Conservation (phyloP, 495 filamentous ascomycete species). For the Alectoria sarmentosa region DNA sequence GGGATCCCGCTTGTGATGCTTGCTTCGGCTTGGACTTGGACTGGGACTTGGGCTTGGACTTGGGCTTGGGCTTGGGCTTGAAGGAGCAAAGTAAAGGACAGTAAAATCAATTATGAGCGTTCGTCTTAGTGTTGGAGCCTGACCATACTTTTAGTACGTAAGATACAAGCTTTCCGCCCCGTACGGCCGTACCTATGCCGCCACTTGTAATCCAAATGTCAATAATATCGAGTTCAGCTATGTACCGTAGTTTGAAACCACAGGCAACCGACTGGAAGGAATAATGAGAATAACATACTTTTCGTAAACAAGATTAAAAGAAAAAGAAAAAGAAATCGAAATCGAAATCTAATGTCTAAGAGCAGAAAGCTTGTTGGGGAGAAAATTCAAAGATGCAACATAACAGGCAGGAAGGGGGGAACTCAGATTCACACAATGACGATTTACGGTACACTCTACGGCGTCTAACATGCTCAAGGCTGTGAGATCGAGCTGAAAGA, state of each 20-base stretch:
- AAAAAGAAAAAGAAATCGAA: neutral
- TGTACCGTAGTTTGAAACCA: no score
- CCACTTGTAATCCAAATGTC: neutral
- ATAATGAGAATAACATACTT: no score
- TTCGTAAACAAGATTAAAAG: no score
- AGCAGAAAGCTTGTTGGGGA: neutral
- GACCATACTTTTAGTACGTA: slow-evolving; percentile 11
- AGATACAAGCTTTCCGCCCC: slow-evolving; percentile 8
- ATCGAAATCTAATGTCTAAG: neutral
- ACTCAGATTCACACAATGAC: neutral
- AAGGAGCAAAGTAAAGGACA: neutral
- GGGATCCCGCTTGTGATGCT: no score
- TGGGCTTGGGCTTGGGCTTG: neutral
- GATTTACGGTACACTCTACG: neutral
- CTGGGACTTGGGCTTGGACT: no score
- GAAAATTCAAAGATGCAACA: neutral
- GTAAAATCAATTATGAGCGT: neutral
- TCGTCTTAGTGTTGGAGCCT: slow-evolving; percentile 9
- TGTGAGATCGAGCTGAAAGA: neutral
- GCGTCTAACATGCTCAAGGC: neutral
- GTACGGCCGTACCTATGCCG: slow-evolving; percentile 4
- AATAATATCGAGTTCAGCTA: neutral
- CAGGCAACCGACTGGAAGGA: neutral
- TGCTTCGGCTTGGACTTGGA: neutral
- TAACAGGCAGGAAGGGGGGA: neutral